Evolutionary conservation across 495 filamentous ascomycete genomes (phyloP), one percentile per base, ranked within the genome.

Genomic region (Penicillium pulvis): DNA sequence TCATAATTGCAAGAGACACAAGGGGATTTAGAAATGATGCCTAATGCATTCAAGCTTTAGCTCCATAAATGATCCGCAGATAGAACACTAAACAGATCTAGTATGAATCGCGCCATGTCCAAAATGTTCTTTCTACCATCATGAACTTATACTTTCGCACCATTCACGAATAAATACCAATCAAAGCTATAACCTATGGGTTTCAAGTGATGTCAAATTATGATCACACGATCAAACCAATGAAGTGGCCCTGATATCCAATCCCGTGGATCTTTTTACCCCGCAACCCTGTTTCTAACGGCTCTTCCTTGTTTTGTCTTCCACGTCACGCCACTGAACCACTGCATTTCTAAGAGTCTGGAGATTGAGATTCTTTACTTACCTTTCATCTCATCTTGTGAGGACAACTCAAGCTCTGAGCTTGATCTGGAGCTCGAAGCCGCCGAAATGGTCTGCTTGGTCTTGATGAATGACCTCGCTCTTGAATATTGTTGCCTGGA

Each of bases 221-320:
- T 41, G 4, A 19, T 17, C 42, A n/a, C 10, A n/a, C 20, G 42
- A 44, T 14, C 36, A 44, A 17, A 44, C 43, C 43, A 46, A 46
- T 46, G 43, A 46, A 24, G 12, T n/a, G 19, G 6, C 10, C 43
- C 8, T 24, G 19, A 46, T 46, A 46, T 46, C 43, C 23, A 46
- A 46, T 20, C 23, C 19, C 19, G 19, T 44, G n/a, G 19, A 46
- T 24, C 19, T 11, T 10, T 12, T 24, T 46, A 46, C 43, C 43
- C 43, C 43, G 43, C 43, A 46, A 46, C 19, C 42, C 19, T 6
- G 23, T 23, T 46, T 23, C 17, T 5, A 24, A 46, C 43, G 43
- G 43, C 23, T 46, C 12, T 46, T 46, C 43, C 43, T 46, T 46
- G 43, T 46, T 46, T 46, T 46, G 2, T 46, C 19, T 45, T 14